Conservation (phyloP, 140 eudicot species). For the Erigeron philadelphicus region DNA sequence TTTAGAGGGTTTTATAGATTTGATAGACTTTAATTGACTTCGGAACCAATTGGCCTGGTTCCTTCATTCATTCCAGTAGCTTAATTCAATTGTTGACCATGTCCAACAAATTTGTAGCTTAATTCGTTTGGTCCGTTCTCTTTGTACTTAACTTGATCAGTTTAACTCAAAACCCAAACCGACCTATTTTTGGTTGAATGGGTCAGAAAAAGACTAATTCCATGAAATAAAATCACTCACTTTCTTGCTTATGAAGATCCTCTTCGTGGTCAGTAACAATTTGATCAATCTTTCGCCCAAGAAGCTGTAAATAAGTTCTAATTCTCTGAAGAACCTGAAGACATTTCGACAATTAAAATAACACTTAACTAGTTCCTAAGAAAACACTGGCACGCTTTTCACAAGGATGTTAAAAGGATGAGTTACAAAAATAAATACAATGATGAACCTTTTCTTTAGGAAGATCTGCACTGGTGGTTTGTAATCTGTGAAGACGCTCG, state of each 20-base stretch:
- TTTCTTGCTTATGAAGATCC: slow-evolving; percentile 72
- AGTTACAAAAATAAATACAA: background rate
- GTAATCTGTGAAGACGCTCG: slow-evolving; percentile 73
- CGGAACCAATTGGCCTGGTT: too few species aligned
- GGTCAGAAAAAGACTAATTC: background rate
- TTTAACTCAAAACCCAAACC: background rate
- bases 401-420: background rate
- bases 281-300: slow-evolving; percentile 83
- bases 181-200: background rate
- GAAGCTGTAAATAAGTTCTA: slow-evolving; percentile 77
- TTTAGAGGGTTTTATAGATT: background rate
- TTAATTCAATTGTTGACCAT: too few species aligned
- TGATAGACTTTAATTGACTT: background rate
- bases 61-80: too few species aligned
- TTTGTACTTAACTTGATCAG: background rate
- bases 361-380: background rate
- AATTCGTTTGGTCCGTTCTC: background rate
- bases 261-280: slow-evolving; percentile 64
- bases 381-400: background rate
- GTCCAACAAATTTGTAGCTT: background rate
- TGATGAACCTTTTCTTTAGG: slow-evolving; percentile 83
- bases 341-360: background rate
- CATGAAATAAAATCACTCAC: slow-evolving; percentile 36
- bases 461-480: slow-evolving; percentile 83
- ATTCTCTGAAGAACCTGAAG: slow-evolving; percentile 82